Percentiles rank a stretch among this genome's conserved stretches.
phyloP scores from a whole-genome alignment of 306 rosid species.

The Begonia loranthoides region DNA sequence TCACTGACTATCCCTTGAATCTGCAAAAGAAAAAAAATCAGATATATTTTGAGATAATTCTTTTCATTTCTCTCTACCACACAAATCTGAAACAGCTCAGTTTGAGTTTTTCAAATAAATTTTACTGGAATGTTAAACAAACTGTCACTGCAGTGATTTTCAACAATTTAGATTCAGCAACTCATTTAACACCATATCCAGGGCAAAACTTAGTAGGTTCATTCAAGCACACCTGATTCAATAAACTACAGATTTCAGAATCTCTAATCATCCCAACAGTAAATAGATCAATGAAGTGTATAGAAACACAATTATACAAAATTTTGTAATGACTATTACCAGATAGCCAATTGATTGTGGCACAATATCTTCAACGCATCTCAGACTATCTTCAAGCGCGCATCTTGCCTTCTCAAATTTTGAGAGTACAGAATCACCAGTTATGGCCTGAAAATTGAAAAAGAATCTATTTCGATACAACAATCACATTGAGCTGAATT shows the following conservation, averaged over 20 bases:
- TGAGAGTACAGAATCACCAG: constrained; percentile 81
- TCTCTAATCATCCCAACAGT: too few relatives aligned
- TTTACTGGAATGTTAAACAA: too few relatives aligned
- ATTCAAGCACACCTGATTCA: too few relatives aligned
- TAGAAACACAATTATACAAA: too few relatives aligned
- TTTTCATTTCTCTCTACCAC: neutral
- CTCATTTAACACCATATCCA: too few relatives aligned
- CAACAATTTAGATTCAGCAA: too few relatives aligned
- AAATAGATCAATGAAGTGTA: too few relatives aligned
- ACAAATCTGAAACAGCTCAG: neutral
- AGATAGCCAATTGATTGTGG: constrained; percentile 85
- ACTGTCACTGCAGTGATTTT: too few relatives aligned
- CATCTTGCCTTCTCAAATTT: constrained; percentile 85
- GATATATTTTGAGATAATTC: neutral
- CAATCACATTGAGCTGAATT: constrained; percentile 6
- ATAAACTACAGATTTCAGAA: too few relatives aligned
- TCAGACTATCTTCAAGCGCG: constrained; percentile 78
- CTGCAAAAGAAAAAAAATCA: constrained; percentile 29
- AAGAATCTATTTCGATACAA: constrained; percentile 6
- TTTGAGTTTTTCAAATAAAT: neutral
- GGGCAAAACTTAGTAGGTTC: too few relatives aligned
- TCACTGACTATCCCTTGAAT: constrained; percentile 60
- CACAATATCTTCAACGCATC: constrained; percentile 81
- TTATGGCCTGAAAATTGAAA: constrained; percentile 64
- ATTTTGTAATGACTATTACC: constrained; percentile 29